Evolutionary conservation across 163 green algal genomes (phyloP).

Genomic region (Chlamydomonas reinhardtii): DNA sequence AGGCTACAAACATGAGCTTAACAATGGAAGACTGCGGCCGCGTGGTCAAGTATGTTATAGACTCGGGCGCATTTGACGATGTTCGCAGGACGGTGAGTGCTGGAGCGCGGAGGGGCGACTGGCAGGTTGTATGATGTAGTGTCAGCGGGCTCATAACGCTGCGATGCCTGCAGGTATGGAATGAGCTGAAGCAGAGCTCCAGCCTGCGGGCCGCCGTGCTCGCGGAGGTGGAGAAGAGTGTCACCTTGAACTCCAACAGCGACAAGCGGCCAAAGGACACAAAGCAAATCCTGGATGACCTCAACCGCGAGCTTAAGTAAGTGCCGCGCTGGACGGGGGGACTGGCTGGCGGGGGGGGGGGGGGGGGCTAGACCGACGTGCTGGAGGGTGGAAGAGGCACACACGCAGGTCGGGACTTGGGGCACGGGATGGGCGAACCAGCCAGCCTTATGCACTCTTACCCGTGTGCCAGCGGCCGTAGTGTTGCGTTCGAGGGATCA

Average conservation of each 20-base stretch:
- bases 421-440: no score
- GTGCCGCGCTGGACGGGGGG: no score
- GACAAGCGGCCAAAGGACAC: not conserved
- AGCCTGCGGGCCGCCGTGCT: not conserved
- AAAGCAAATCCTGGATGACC: constrained; percentile 30
- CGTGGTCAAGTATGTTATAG: constrained; percentile 23
- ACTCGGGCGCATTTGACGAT: constrained; percentile 32
- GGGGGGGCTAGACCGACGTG: no score
- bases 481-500: no score
- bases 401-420: no score
- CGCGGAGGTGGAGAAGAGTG: not conserved
- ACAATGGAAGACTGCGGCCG: not conserved
- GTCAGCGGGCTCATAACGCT: not conserved
- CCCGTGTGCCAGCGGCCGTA: no score
- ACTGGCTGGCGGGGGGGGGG: no score
- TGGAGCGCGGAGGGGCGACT: not conserved
- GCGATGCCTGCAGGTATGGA: not conserved
- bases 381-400: no score
- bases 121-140: not conserved
- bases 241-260: not conserved
- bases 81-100: constrained; percentile 20
- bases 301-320: constrained; percentile 26
- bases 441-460: no score
- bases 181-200: constrained; percentile 25
- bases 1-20: not conserved